A percentile compares a stretch with the other conserved stretches of the same genome.
These are phyloP conservation scores for Solanum medicagineum DNA, from an alignment of 257 asterid species.

Conservation along the genomic window DNA sequence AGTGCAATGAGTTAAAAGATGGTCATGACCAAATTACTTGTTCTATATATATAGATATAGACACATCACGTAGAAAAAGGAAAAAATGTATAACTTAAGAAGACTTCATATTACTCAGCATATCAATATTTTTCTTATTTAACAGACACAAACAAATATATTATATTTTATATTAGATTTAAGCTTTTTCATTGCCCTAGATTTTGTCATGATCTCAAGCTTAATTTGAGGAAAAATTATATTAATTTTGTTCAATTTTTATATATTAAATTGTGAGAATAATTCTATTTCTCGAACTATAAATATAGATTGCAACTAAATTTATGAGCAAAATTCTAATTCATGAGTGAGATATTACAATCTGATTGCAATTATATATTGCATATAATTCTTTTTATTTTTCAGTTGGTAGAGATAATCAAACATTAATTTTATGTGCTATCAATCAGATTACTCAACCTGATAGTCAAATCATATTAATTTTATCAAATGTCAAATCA, in stretches of 20 bases:
- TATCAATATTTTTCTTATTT: too few relatives aligned
- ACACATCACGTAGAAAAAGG: not conserved
- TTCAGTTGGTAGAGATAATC: not conserved
- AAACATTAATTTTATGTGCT: not conserved
- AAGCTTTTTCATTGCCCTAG: too few relatives aligned
- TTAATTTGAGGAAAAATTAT: too few relatives aligned
- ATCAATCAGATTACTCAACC: too few relatives aligned
- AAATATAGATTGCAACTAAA: too few relatives aligned
- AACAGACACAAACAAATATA: too few relatives aligned
- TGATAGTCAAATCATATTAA: too few relatives aligned
- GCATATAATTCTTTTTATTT: not conserved
- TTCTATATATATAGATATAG: not conserved
- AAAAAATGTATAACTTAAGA: not conserved
- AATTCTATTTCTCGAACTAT: too few relatives aligned
- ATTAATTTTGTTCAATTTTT: not conserved
- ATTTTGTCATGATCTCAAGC: too few relatives aligned
- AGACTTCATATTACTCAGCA: not conserved
- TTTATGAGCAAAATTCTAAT: not conserved
- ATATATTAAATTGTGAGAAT: not conserved
- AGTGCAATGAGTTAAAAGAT: not conserved
- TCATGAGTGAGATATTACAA: not conserved
- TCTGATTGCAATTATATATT: not conserved
- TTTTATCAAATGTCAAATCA: too few relatives aligned
- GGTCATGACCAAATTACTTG: too few relatives aligned
- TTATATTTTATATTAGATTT: too few relatives aligned